Evolutionary conservation across 192 early-diverging fungal species (phyloP).

Genomic region (Backusella psychrophila): DNA sequence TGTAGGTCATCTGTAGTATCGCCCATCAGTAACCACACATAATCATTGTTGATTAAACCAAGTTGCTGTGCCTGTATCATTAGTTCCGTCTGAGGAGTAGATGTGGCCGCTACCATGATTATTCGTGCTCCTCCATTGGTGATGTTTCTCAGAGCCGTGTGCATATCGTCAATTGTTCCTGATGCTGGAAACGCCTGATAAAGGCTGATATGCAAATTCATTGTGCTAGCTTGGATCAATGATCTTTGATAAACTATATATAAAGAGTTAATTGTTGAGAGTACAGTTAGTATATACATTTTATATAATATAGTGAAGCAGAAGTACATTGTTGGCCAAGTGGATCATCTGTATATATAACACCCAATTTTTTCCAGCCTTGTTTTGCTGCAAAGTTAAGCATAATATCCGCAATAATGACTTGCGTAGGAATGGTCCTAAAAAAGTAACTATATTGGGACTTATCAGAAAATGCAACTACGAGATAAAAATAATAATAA

Average conservation of each 20-base stretch:
- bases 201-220: conserved; percentile 35
- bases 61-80: conserved; percentile 38
- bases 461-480: conserved; percentile 47
- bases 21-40: conserved; percentile 46
- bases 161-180: conserved; percentile 25
- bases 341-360: conserved; percentile 48
- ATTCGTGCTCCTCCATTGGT: conserved; percentile 38
- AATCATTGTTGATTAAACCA: conserved; percentile 36
- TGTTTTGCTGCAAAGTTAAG: conserved; percentile 45
- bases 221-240: conserved; percentile 21
- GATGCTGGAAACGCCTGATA: conserved; percentile 37
- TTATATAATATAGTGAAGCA: neutral
- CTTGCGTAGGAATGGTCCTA: conserved; percentile 49
- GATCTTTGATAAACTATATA: conserved; percentile 42
- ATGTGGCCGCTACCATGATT: conserved; percentile 43
- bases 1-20: conserved; percentile 33
- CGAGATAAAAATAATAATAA: neutral
- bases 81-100: conserved; percentile 29
- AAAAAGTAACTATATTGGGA: conserved; percentile 47
- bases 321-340: conserved; percentile 46
- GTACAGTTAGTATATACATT: neutral
- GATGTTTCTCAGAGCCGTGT: conserved; percentile 26
- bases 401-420: conserved; percentile 46
- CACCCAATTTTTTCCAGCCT: conserved; percentile 43
- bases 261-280: neutral